These are phyloP conservation scores for Vitellaria paradoxa DNA, from an alignment of 179 eudicot genomes.

Conservation along the genomic window DNA sequence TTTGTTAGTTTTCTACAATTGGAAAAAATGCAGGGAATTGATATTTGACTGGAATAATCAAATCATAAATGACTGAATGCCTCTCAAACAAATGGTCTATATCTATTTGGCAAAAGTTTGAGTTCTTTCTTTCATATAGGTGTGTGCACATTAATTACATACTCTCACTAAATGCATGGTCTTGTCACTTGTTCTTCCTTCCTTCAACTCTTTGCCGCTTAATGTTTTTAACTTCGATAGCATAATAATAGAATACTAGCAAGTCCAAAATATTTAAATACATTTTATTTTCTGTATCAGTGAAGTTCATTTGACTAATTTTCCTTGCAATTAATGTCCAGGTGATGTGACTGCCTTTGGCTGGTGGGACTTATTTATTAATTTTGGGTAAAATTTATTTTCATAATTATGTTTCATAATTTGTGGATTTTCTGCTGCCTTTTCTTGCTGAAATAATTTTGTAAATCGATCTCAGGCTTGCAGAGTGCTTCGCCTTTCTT, in stretches of 20 bases:
- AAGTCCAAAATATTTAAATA: too few relatives aligned
- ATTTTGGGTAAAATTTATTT: conserved; percentile 47
- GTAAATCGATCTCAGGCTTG: conserved; percentile 44
- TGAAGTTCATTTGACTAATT: not conserved
- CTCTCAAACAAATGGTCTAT: not conserved
- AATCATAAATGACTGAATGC: not conserved
- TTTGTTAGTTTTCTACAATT: not conserved
- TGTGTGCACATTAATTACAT: not conserved
- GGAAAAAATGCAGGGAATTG: not conserved
- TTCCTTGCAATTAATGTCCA: conserved; percentile 28
- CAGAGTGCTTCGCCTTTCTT: conserved; percentile 82
- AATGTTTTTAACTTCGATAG: too few relatives aligned
- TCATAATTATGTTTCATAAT: not conserved
- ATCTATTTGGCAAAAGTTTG: not conserved
- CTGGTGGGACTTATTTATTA: conserved; percentile 87
- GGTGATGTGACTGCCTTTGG: conserved; percentile 72
- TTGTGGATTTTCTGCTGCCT: not conserved
- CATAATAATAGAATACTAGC: too few relatives aligned
- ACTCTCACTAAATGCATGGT: not conserved
- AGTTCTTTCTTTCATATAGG: not conserved
- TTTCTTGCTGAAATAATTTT: conserved; percentile 8
- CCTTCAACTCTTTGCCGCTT: too few relatives aligned
- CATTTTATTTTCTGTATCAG: not conserved
- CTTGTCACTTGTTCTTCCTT: too few relatives aligned
- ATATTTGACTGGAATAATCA: not conserved